Base-by-base conservation (phyloP, 2,329 filamentous ascomycete species). In the Aspergillus brasiliensis region DNA sequence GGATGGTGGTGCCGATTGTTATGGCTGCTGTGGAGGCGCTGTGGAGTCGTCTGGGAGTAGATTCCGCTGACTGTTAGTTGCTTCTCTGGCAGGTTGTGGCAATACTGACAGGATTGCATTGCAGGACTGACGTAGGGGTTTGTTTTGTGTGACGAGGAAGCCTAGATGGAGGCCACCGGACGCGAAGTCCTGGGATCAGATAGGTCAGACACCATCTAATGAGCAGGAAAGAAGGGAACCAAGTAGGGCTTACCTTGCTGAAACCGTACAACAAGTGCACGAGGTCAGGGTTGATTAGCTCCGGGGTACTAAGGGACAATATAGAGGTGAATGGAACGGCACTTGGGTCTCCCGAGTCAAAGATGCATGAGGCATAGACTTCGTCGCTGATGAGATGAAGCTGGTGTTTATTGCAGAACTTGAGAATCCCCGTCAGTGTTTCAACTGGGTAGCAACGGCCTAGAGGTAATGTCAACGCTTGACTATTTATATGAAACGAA, bases 371-470 rank as follows among this genome's bases (percentile, higher is more conserved):
- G 3, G 82, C 84, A 65, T 86, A 86, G 13, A 86, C 78, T 65
- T 86, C 84, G 65, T 86, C 84, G 63, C 78, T 80, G 67, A 86
- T 79, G 27, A 86, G 73, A 64, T 86, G 83, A 10, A 86, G 73
- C 1, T 71, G 61, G 61, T 85, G 70, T 48, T 74, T 76, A 38
- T 81, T 71, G 64, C 83, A 85, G 51, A 86, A 73, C 7, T 68
- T 65, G 71, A 85, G 77, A n/a, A 84, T 73, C 6, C 73, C 76
- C 1, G 75, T 62, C 7, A 85, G 65, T 1, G 77, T 76, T 8
- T 73, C 66, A 3, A 69, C 70, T 3, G 81, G 65, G 62, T 82
- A 83, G 68, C 81, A 83, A 10, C 79, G 75, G 57, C 65, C 55
- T 75, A 62, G 1, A 62, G 1, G 61, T 62, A 25, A 75, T 28